Conservation (phyloP, 176 grass and related monocot genomes). For the Oryza nivara region DNA sequence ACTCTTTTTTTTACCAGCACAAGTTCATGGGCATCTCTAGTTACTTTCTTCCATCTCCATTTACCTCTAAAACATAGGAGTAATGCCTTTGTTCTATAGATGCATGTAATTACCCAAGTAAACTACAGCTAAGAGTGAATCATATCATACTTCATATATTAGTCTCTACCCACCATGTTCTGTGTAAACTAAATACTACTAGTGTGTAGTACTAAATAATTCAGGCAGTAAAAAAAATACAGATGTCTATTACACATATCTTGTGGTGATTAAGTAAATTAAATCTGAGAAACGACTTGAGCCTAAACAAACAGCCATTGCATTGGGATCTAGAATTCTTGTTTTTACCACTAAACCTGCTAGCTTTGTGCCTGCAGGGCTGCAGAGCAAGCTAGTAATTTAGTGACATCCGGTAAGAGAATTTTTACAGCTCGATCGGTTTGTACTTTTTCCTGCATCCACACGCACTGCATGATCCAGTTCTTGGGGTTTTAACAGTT, state of each 20-base stretch:
- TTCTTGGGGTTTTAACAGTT: constrained; percentile 51
- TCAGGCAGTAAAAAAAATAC: background rate
- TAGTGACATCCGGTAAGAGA: constrained; percentile 31
- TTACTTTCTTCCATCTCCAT: constrained; percentile 15
- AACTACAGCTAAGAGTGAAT: constrained; percentile 1
- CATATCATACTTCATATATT: background rate
- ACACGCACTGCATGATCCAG: constrained; percentile 46
- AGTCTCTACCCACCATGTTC: background rate
- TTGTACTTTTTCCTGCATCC: constrained; percentile 41
- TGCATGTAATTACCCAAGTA: background rate
- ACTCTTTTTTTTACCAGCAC: background rate
- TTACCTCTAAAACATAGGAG: background rate
- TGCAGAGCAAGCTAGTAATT: constrained; percentile 41
- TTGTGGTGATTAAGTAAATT: background rate
- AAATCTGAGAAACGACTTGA: constrained; percentile 21
- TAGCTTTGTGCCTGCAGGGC: constrained; percentile 35
- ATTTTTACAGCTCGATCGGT: constrained; percentile 41
- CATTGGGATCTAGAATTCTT: constrained; percentile 55
- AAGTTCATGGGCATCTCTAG: background rate
- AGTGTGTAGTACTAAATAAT: background rate
- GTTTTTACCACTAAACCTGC: constrained; percentile 39
- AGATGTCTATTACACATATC: background rate
- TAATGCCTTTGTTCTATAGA: too few relatives aligned
- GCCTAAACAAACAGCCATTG: constrained; percentile 33
- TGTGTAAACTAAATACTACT: background rate